Conservation (phyloP, 352 stramenopile species). For the Thalassiosira livingstoniorum region DNA sequence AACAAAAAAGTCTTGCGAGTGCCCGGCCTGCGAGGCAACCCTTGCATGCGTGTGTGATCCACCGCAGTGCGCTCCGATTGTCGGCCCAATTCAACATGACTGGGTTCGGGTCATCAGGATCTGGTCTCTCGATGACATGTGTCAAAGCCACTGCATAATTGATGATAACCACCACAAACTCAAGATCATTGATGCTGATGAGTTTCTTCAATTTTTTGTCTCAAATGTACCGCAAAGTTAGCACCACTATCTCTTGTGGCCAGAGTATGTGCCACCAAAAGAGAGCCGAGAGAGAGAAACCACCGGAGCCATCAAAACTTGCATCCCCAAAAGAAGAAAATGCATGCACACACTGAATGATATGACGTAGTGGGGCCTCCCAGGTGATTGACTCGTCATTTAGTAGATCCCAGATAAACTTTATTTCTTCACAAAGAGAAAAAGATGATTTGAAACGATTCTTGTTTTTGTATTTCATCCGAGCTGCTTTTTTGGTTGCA, state of each 20-base stretch:
- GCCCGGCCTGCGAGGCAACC: not conserved
- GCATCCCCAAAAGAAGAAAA: not conserved
- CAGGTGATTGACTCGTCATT: not conserved
- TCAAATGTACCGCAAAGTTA: not conserved
- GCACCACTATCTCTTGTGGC: not conserved
- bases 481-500: conserved; percentile 1
- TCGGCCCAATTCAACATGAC: conserved; percentile 11
- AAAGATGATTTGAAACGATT: conserved; percentile 5
- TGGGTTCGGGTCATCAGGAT: not conserved
- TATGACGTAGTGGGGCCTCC: conserved; percentile 12
- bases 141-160: conserved; percentile 11
- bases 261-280: conserved; percentile 10
- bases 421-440: conserved; percentile 26
- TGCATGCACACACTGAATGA: not conserved
- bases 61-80: conserved; percentile 8
- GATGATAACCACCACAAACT: conserved; percentile 39
- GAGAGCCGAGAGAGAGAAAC: not conserved
- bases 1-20: conserved; percentile 29
- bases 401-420: conserved; percentile 23
- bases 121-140: not conserved
- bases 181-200: conserved; percentile 45
- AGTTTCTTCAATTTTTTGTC: conserved; percentile 18
- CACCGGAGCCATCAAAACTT: conserved; percentile 9
- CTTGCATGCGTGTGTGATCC: conserved; percentile 32
- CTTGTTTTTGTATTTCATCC: not conserved